These are phyloP conservation scores for Hapsidospora chrysogenum DNA, from an alignment of 495 filamentous ascomycete species.

Conservation along the genomic window DNA sequence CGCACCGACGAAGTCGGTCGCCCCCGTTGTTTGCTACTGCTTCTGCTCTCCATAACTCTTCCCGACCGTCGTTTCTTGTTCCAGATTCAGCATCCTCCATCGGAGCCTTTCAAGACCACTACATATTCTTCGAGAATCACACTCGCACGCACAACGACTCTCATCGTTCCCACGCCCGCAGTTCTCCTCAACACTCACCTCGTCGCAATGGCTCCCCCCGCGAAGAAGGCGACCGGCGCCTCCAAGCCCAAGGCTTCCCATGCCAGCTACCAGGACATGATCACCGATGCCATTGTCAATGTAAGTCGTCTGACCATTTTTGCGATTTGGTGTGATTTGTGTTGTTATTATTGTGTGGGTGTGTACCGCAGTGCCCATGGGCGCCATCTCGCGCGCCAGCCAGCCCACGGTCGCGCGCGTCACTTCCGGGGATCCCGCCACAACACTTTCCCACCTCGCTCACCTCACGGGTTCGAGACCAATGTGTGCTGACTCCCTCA, in stretches of 20 bases:
- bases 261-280: constrained; percentile 50
- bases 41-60: constrained; percentile 8
- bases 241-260: constrained; percentile 41
- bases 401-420: neutral
- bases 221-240: constrained; percentile 37
- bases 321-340: too few relatives aligned
- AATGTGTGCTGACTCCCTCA: too few relatives aligned
- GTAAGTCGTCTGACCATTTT: constrained; percentile 26
- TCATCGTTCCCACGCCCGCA: neutral
- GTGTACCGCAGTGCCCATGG: too few relatives aligned
- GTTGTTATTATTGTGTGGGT: too few relatives aligned
- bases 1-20: neutral
- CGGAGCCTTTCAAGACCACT: constrained; percentile 1
- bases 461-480: constrained; percentile 7
- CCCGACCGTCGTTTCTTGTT: neutral
- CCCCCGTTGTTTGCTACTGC: neutral
- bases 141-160: constrained; percentile 1
- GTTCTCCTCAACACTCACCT: constrained; percentile 6
- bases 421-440: neutral
- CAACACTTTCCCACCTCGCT: constrained; percentile 22
- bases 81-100: neutral
- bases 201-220: constrained; percentile 38
- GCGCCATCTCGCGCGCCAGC: too few relatives aligned
- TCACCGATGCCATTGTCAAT: constrained; percentile 48
- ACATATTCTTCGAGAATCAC: constrained; percentile 3